Conservation (phyloP, 768 basidiomycete genomes). For the Termitomyces sp. region DNA sequence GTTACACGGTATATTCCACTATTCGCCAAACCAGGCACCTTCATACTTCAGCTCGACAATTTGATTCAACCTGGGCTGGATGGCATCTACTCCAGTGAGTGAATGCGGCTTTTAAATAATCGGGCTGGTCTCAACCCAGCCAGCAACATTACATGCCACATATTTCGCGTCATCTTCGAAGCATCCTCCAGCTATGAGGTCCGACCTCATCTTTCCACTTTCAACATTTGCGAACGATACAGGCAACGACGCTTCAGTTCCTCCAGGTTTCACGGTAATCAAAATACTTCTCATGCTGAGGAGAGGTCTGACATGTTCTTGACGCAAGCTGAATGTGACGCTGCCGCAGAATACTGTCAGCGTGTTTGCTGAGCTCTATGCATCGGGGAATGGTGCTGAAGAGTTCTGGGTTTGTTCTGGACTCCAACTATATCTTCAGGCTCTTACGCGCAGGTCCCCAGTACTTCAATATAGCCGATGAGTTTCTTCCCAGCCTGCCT, state of each 20-base stretch:
- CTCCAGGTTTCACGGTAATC: conserved; percentile 65
- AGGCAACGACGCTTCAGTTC: conserved; percentile 69
- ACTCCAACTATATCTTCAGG: neutral
- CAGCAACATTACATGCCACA: conserved; percentile 69
- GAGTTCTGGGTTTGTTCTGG: conserved; percentile 68
- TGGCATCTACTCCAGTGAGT: conserved; percentile 66
- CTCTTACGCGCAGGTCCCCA: conserved; percentile 23
- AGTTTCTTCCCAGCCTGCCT: conserved; percentile 56
- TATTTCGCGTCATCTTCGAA: conserved; percentile 59
- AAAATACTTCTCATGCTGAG: neutral
- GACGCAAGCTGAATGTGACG: conserved; percentile 59
- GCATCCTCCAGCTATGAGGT: conserved; percentile 56
- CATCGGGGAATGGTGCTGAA: conserved; percentile 53
- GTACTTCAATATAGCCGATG: conserved; percentile 69
- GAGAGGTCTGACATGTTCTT: neutral
- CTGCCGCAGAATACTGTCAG: conserved; percentile 68
- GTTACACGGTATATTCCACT: conserved; percentile 71
- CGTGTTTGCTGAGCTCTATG: conserved; percentile 68
- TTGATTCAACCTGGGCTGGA: conserved; percentile 53
- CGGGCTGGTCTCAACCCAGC: neutral
- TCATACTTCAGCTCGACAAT: conserved; percentile 76
- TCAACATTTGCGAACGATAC: conserved; percentile 61
- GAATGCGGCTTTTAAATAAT: neutral
- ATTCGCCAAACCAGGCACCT: conserved; percentile 63
- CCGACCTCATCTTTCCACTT: conserved; percentile 68